Base-by-base conservation (phyloP, 495 filamentous ascomycete genomes). In the Aspergillus saccharolyticus region DNA sequence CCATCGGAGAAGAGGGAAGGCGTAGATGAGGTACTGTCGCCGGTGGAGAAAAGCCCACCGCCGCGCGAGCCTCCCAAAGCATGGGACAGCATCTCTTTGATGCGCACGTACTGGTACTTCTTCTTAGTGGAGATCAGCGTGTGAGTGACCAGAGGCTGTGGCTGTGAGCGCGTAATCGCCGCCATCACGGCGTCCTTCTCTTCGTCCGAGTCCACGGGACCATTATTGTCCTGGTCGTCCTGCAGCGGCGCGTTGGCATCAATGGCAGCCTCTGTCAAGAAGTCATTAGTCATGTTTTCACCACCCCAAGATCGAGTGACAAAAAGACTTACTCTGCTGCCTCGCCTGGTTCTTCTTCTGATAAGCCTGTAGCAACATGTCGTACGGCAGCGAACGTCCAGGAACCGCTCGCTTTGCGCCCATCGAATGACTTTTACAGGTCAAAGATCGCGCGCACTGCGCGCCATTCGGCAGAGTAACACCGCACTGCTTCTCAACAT, bases 291-390 rank as follows among this genome's bases (percentile, higher is more conserved):
- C 52, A 17, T 3, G 25, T 28, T 28, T 57, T 43, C 54, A 50
- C 28, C 63, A 46, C 45, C 44, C 50, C 16, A 44, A 22, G 46
- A n/a, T n/a, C 7, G 21, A 39, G 30, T 47, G 20, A 50, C 24
- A 6, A 42, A 44, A 53, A 52, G 52, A 74, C 82, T 61, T 81
- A 91, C 89, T 95, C 69, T 97, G 93, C 75, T 94, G 89, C 64
- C 95, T 93, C 14, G 94, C 94, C 73, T 97, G 94, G 68, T 97
- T 98, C 79, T 96, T 96, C 80, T 97, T 97, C 76, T 98, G 94
- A 70, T 98, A 97, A 17, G 90, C 88, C 25, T 89, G 84, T 20
- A 98, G 81, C 22, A 98, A 76, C 83, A 94, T 91, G 70, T 97
- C 93, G 67, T 98, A 98, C 1, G 95, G 95, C 51, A 96, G 76